phyloP scores from a whole-genome alignment of 2,329 filamentous ascomycete genomes.

The Colletotrichum tabaci region DNA sequence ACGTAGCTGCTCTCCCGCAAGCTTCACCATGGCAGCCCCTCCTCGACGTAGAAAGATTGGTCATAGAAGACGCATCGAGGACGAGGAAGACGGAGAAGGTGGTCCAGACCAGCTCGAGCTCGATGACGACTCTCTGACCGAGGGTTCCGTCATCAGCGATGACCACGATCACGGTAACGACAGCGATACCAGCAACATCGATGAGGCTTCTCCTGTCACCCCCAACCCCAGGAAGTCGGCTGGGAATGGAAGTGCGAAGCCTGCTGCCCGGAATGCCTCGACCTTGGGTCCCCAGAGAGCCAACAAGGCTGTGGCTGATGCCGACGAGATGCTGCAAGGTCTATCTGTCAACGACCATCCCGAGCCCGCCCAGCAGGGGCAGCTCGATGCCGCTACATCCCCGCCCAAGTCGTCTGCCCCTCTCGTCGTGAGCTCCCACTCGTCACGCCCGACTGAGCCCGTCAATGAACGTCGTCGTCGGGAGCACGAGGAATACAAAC shows the following conservation, averaged over 20 bases:
- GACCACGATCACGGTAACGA: slow-evolving; percentile 72
- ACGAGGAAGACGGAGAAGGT: slow-evolving; percentile 79
- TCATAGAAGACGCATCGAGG: slow-evolving; percentile 77
- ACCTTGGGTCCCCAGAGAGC: slow-evolving; percentile 55
- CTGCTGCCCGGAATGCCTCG: slow-evolving; percentile 49
- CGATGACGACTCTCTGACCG: slow-evolving; percentile 77
- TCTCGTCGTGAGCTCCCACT: slow-evolving; percentile 69
- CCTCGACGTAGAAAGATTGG: slow-evolving; percentile 76
- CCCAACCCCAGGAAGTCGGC: slow-evolving; percentile 56
- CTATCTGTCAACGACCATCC: slow-evolving; percentile 61
- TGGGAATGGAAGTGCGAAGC: slow-evolving; percentile 59
- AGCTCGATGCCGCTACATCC: slow-evolving; percentile 60
- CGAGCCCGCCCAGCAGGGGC: slow-evolving; percentile 60
- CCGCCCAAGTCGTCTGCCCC: slow-evolving; percentile 62
- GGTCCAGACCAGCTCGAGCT: slow-evolving; percentile 69
- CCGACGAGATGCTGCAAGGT: slow-evolving; percentile 72
- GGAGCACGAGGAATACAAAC: slow-evolving; percentile 93
- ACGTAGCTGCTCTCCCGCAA: slow-evolving; percentile 31
- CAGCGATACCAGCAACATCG: slow-evolving; percentile 76
- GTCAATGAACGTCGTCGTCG: slow-evolving; percentile 80
- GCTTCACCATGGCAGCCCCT: slow-evolving; percentile 62
- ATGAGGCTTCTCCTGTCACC: slow-evolving; percentile 68
- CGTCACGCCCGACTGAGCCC: slow-evolving; percentile 68
- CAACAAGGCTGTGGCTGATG: slow-evolving; percentile 62
- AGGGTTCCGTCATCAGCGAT: slow-evolving; percentile 74